phyloP scores from a whole-genome alignment of 2,329 filamentous ascomycete genomes.

The Scedosporium aurantiacum region DNA sequence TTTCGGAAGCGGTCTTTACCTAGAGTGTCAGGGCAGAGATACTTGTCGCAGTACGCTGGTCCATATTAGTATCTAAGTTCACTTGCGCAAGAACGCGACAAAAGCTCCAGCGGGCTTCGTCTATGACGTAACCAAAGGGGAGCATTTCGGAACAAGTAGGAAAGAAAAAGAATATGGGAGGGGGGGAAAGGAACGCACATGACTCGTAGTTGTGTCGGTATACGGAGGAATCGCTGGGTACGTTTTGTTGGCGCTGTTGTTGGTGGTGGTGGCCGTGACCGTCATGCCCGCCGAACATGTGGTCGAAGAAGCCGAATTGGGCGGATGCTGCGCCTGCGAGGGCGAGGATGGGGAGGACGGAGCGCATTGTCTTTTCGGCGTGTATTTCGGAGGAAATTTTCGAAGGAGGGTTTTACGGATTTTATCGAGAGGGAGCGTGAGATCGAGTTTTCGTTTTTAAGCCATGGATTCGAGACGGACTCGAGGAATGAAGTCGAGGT shows the following conservation, averaged over 20 bases:
- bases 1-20: constrained; percentile 18
- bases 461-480: no score
- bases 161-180: neutral
- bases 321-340: constrained; percentile 53
- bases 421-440: neutral
- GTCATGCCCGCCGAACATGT: constrained; percentile 71
- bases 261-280: constrained; percentile 36
- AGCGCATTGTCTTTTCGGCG: neutral
- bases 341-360: constrained; percentile 20
- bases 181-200: constrained; percentile 35
- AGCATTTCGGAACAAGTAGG: neutral
- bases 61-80: neutral
- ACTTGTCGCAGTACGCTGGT: constrained; percentile 76
- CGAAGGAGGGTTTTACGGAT: neutral
- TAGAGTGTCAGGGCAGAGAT: constrained; percentile 87
- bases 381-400: neutral
- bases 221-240: constrained; percentile 69
- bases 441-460: no score
- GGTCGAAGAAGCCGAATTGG: constrained; percentile 96
- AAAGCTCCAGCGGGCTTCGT: neutral
- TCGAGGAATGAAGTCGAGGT: no score
- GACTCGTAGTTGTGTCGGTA: constrained; percentile 63
- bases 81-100: neutral
- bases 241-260: constrained; percentile 59
- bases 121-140: neutral